Evolutionary conservation across 495 filamentous ascomycete species (phyloP).

Genomic region (Penicillium dipodomyicola): DNA sequence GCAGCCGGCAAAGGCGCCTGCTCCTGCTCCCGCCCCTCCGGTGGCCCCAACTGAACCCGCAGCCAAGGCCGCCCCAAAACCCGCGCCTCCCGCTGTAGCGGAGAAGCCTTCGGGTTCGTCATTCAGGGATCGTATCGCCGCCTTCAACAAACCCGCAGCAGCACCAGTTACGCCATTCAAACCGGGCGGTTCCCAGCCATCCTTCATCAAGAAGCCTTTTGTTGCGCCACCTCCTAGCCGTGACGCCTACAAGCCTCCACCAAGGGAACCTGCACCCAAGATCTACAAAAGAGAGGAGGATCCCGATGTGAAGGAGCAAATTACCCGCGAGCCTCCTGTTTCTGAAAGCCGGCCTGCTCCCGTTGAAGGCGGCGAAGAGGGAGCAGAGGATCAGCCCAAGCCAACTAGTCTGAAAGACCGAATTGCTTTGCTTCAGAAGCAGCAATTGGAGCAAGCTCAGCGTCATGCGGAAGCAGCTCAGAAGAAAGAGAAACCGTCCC

Average conservation of each 20-base stretch:
- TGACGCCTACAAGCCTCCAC: slow-evolving; percentile 82
- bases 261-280: slow-evolving; percentile 64
- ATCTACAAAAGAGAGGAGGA: slow-evolving; percentile 88
- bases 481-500: slow-evolving; percentile 86
- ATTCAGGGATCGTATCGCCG: slow-evolving; percentile 92
- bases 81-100: slow-evolving; percentile 60
- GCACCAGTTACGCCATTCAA: slow-evolving; percentile 87
- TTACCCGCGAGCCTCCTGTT: slow-evolving; percentile 42
- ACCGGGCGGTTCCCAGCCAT: slow-evolving; percentile 59
- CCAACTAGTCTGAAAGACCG: slow-evolving; percentile 90
- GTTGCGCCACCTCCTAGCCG: slow-evolving; percentile 93
- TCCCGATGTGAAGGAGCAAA: slow-evolving; percentile 68
- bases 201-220: slow-evolving; percentile 97
- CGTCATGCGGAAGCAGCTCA: slow-evolving; percentile 74
- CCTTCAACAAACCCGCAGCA: slow-evolving; percentile 88
- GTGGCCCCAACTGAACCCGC: slow-evolving; percentile 40
- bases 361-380: slow-evolving; percentile 52
- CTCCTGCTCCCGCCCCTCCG: slow-evolving; percentile 25
- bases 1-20: slow-evolving; percentile 25
- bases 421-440: slow-evolving; percentile 89
- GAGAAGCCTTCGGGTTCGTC: slow-evolving; percentile 76
- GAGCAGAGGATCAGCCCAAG: slow-evolving; percentile 73
- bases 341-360: slow-evolving; percentile 55
- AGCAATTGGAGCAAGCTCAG: slow-evolving; percentile 82
- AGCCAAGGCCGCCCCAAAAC: slow-evolving; percentile 43